These are phyloP conservation scores for Leucaena leucocephala DNA, from an alignment of 306 rosid species.

Conservation along the genomic window DNA sequence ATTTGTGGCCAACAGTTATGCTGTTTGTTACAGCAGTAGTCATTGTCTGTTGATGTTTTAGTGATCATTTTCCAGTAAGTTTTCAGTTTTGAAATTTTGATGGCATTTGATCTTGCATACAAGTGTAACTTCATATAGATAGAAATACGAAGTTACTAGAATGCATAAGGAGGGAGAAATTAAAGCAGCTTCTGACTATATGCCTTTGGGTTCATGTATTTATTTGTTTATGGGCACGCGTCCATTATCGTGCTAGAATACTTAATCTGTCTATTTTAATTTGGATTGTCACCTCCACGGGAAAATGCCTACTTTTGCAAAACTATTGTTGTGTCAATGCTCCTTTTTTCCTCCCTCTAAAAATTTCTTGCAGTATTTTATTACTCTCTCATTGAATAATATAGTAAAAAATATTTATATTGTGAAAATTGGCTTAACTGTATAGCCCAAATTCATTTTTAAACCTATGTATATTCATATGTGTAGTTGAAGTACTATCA, in stretches of 20 bases:
- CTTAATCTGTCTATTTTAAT: not conserved
- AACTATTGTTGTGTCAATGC: not conserved
- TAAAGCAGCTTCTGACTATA: no score
- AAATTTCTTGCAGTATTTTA: not conserved
- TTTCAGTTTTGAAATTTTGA: not conserved
- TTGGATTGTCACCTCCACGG: not conserved
- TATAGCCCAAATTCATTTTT: not conserved
- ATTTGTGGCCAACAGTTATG: not conserved
- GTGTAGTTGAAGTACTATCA: slow-evolving; percentile 9
- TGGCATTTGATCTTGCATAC: slow-evolving; percentile 18
- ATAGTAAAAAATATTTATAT: not conserved
- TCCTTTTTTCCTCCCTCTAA: not conserved
- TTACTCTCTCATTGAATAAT: not conserved
- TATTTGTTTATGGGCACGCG: no score
- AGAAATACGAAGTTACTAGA: not conserved
- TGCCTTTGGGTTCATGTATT: no score
- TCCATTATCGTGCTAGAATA: not conserved
- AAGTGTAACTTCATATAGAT: slow-evolving; percentile 2
- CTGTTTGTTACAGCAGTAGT: not conserved
- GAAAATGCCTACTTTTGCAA: not conserved
- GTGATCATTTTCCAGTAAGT: not conserved
- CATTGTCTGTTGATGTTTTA: not conserved
- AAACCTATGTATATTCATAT: not conserved
- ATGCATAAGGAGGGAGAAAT: not conserved
- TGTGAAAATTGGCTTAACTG: slow-evolving; percentile 16